phyloP scores from a whole-genome alignment of 1,284 basidiomycete genomes.

The Pterulicium gracile region DNA sequence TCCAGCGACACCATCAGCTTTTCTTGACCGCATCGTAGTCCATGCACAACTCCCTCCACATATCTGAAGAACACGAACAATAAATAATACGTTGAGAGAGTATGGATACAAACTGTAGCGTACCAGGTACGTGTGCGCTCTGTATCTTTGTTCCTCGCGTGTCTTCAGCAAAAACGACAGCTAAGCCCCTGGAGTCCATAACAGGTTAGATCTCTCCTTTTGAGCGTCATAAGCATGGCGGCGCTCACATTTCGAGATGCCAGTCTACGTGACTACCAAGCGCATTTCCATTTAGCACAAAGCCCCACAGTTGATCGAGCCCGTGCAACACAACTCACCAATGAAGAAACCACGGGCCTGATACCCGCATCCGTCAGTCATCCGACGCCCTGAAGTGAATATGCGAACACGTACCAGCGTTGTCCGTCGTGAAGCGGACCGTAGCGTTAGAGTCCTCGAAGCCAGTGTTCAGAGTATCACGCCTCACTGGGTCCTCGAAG shows the following conservation, averaged over 20 bases:
- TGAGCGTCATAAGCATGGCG: too few relatives aligned
- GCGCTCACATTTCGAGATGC: constrained; percentile 18
- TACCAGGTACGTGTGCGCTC: neutral
- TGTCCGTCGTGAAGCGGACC: constrained; percentile 34
- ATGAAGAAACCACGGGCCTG: constrained; percentile 35
- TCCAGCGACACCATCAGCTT: neutral
- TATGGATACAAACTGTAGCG: neutral
- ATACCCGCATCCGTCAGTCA: too few relatives aligned
- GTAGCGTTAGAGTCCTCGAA: constrained; percentile 22
- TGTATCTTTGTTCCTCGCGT: constrained; percentile 3
- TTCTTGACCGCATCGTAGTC: neutral
- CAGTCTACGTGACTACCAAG: constrained; percentile 19
- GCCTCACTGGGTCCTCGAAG: constrained; percentile 16
- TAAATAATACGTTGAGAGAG: neutral
- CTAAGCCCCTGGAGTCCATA: constrained; percentile 26
- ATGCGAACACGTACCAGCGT: constrained; percentile 34
- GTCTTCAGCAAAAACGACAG: constrained; percentile 30
- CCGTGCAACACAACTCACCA: constrained; percentile 17
- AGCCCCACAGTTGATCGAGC: neutral
- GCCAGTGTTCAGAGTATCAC: constrained; percentile 3
- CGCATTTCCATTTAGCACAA: too few relatives aligned
- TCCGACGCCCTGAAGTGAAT: too few relatives aligned
- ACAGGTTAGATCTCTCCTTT: too few relatives aligned
- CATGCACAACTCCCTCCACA: neutral
- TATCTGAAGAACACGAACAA: neutral